Conservation (phyloP, 192 early-diverging fungal genomes). For the Podila clonocystis region DNA sequence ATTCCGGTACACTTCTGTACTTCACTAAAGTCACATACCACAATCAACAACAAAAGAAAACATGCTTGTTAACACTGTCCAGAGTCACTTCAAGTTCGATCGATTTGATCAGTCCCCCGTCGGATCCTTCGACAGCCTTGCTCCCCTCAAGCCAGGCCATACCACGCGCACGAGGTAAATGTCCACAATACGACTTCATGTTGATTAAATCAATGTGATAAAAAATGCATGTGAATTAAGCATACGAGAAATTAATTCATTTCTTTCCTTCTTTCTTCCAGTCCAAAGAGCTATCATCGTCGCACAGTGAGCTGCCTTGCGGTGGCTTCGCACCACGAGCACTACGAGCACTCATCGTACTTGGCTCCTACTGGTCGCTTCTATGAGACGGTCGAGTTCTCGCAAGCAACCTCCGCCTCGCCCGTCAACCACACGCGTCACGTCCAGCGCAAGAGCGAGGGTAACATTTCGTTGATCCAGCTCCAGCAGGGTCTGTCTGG, state of each 20-base stretch:
- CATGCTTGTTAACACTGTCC: slow-evolving; percentile 42
- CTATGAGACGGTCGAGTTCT: slow-evolving; percentile 31
- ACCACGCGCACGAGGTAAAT: slow-evolving; percentile 32
- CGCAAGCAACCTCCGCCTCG: slow-evolving; percentile 33
- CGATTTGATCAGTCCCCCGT: slow-evolving; percentile 28
- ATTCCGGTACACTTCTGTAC: background rate
- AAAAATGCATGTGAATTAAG: background rate
- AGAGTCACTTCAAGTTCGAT: slow-evolving; percentile 48
- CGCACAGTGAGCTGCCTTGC: slow-evolving; percentile 50
- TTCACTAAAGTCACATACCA: background rate
- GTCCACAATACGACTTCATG: background rate
- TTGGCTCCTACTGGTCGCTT: slow-evolving; percentile 17
- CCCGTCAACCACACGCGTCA: slow-evolving; percentile 45
- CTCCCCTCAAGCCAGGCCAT: slow-evolving; percentile 5
- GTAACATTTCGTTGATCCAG: slow-evolving; percentile 35
- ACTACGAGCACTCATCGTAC: slow-evolving; percentile 41
- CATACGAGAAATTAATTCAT: background rate
- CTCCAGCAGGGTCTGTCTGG: slow-evolving; percentile 30
- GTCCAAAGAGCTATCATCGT: slow-evolving; percentile 34
- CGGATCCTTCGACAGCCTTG: slow-evolving; percentile 25
- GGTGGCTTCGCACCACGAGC: slow-evolving; percentile 37
- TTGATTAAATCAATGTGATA: background rate
- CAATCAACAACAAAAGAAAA: background rate
- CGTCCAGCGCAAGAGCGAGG: slow-evolving; percentile 39
- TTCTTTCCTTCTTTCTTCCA: background rate